A percentile compares a stretch with the other conserved stretches of the same genome.
These are phyloP conservation scores for Solanum bulbocastanum DNA, from an alignment of 257 asterid species.

Conservation along the genomic window DNA sequence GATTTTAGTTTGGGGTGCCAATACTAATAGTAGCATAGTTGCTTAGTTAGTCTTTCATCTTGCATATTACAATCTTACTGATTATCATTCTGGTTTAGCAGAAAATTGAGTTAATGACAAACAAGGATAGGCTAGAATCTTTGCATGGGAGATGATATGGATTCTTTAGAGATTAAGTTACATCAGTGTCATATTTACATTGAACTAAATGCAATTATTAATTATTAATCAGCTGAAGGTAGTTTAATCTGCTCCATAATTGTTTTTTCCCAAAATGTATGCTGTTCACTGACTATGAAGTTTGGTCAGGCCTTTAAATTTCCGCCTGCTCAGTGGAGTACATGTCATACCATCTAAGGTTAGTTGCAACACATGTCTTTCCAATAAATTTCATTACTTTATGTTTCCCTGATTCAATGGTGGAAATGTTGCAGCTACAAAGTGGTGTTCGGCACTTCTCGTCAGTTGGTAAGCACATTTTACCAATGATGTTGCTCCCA, in stretches of 20 bases:
- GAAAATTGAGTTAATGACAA: neutral
- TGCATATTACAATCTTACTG: neutral
- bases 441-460: slow-evolving; percentile 54
- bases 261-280: neutral
- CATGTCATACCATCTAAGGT: slow-evolving; percentile 49
- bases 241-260: neutral
- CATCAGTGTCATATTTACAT: neutral
- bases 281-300: slow-evolving; percentile 15
- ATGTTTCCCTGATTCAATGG: slow-evolving; percentile 13
- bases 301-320: slow-evolving; percentile 44
- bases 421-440: slow-evolving; percentile 48
- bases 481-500: neutral
- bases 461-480: slow-evolving; percentile 50
- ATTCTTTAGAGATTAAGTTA: neutral
- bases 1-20: neutral
- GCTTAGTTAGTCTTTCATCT: neutral
- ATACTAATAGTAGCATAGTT: neutral
- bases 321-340: slow-evolving; percentile 32
- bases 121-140: neutral
- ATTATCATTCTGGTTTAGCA: neutral
- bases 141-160: neutral
- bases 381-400: neutral
- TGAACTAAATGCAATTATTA: neutral
- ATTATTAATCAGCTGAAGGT: neutral
- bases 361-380: slow-evolving; percentile 16